Percentiles rank a stretch among this genome's conserved stretches.
Evolutionary conservation across 192 early-diverging fungal genomes (phyloP).

Genomic region (Coemansia sp.): DNA sequence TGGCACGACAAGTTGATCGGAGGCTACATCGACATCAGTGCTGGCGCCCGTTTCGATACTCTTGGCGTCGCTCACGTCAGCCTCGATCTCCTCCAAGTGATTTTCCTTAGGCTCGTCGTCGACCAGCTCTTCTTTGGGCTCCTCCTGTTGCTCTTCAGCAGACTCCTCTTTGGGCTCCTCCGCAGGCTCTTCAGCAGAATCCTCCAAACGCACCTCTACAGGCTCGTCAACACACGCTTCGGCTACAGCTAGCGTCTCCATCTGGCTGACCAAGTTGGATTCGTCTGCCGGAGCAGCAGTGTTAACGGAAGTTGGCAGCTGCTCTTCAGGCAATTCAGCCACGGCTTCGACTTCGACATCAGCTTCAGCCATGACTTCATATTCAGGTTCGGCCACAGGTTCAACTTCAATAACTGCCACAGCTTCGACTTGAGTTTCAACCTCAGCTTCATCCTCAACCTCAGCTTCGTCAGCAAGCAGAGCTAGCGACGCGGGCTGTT

Average conservation of each 20-base stretch:
- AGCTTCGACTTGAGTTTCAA: neutral
- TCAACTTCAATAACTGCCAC: no score
- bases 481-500: neutral
- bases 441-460: neutral
- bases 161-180: neutral
- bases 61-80: neutral
- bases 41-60: neutral
- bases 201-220: neutral
- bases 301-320: neutral
- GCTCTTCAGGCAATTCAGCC: neutral
- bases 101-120: neutral
- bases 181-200: slow-evolving; percentile 1
- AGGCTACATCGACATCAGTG: neutral
- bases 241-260: slow-evolving; percentile 18
- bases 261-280: slow-evolving; percentile 5
- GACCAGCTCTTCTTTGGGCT: neutral
- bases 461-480: neutral
- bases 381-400: neutral
- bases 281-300: neutral
- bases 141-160: neutral
- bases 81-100: neutral
- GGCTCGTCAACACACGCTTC: neutral
- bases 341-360: no score
- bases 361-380: neutral
- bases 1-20: slow-evolving; percentile 10